phyloP scores from a whole-genome alignment of 2,329 filamentous ascomycete genomes.

The Alternaria ethzedia region DNA sequence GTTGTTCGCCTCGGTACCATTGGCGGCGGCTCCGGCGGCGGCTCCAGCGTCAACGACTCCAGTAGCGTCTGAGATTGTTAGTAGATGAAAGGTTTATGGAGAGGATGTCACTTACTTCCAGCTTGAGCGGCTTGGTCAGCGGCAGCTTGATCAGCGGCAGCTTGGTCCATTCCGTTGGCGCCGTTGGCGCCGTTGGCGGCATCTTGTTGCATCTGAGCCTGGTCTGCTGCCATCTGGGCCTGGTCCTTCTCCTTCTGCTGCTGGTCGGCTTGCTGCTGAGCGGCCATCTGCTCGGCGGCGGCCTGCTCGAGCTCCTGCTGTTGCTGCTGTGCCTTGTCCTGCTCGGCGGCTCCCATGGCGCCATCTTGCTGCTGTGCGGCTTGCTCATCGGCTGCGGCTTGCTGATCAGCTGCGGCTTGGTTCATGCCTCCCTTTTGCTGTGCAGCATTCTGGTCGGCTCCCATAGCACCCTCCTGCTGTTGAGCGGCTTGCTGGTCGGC shows the following conservation, averaged over 20 bases:
- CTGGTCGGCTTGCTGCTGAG: constrained; percentile 6
- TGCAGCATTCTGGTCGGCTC: background rate
- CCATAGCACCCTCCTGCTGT: background rate
- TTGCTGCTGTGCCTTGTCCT: background rate
- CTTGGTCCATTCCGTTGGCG: background rate
- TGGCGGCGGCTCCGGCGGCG: background rate
- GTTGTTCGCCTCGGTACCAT: background rate
- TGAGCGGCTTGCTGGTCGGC: constrained; percentile 4
- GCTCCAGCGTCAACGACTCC: constrained; percentile 3
- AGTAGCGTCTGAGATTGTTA: constrained; percentile 13
- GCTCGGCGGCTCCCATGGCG: background rate
- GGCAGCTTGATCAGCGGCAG: background rate
- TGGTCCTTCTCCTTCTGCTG: constrained; percentile 5
- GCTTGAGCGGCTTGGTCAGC: constrained; percentile 12
- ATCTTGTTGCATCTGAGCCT: constrained; percentile 9
- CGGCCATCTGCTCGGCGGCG: constrained; percentile 8
- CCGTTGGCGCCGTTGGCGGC: constrained; percentile 1
- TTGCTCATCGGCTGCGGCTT: background rate
- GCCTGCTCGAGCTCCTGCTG: constrained; percentile 7
- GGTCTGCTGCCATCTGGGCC: constrained; percentile 1
- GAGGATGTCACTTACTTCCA: constrained; percentile 13
- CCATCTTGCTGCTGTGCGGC: constrained; percentile 1
- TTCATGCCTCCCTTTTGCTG: background rate
- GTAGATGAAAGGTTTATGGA: background rate
- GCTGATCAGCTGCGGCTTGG: constrained; percentile 4